These are phyloP conservation scores for Gnetum montanum DNA, from an alignment of 75 land plant species.

Conservation along the genomic window DNA sequence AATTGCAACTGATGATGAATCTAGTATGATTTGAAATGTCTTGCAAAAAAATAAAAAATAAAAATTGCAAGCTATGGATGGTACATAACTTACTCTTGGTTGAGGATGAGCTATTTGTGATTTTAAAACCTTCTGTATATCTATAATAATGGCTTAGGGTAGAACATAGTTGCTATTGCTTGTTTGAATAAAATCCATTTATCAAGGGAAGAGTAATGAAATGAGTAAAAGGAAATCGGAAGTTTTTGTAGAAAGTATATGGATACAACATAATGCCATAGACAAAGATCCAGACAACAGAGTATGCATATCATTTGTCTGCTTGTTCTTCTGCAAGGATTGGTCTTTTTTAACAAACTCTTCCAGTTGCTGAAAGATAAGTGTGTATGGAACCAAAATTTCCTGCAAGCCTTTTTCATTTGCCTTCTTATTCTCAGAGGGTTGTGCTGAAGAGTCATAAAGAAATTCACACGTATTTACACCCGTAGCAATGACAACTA, in stretches of 20 bases:
- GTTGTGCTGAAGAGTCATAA: conserved; percentile 37
- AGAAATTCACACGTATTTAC: conserved; percentile 54
- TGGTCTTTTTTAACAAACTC: conserved; percentile 59
- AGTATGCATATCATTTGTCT: conserved; percentile 22
- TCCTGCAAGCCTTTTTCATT: conserved; percentile 1
- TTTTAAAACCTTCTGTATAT: conserved; percentile 81
- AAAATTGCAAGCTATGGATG: too few species aligned
- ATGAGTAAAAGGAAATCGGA: background rate
- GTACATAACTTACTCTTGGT: conserved; percentile 79
- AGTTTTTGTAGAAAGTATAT: background rate
- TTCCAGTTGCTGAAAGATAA: conserved; percentile 47
- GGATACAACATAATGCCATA: conserved; percentile 99
- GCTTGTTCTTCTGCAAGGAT: conserved; percentile 13
- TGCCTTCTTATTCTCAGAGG: conserved; percentile 11
- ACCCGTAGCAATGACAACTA: conserved; percentile 88
- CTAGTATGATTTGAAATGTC: too few species aligned
- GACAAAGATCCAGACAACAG: conserved; percentile 85
- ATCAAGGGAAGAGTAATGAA: background rate
- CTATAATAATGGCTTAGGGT: conserved; percentile 38
- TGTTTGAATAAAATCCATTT: background rate
- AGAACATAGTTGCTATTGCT: conserved; percentile 1
- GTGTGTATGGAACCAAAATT: conserved; percentile 18
- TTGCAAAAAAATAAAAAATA: too few species aligned
- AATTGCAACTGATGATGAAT: too few species aligned
- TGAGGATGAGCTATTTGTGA: conserved; percentile 63